phyloP scores from a whole-genome alignment of 129 eudicot species.

The Deinandra increscens region DNA sequence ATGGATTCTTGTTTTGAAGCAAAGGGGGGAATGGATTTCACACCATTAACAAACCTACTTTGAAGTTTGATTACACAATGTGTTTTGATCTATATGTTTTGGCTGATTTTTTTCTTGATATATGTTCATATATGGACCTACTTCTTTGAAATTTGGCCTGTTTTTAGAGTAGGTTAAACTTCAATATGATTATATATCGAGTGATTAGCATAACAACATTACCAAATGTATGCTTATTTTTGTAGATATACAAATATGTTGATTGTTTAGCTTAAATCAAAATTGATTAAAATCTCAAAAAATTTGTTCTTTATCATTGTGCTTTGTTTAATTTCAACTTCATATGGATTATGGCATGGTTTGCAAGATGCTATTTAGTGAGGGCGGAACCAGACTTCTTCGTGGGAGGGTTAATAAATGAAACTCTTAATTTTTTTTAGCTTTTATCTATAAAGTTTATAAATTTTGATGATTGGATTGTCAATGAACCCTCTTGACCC shows the following conservation, averaged over 20 bases:
- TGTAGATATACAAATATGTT: background rate
- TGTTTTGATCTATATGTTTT: slow-evolving; percentile 30
- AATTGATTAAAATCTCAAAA: background rate
- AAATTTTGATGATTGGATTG: no score
- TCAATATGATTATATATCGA: background rate
- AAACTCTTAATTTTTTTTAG: no score
- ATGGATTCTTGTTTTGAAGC: slow-evolving; percentile 10
- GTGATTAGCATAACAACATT: slow-evolving; percentile 8
- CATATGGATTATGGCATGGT: background rate
- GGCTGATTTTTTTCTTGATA: background rate
- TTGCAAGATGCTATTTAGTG: background rate
- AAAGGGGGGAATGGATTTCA: slow-evolving; percentile 4
- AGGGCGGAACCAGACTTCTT: no score
- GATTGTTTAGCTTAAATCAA: slow-evolving; percentile 14
- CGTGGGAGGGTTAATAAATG: no score
- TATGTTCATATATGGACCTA: background rate
- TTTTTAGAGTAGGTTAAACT: slow-evolving; percentile 5
- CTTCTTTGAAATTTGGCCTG: background rate
- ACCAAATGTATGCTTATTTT: background rate
- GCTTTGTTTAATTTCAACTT: background rate
- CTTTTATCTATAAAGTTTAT: no score
- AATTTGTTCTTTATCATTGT: slow-evolving; percentile 13
- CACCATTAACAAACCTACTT: slow-evolving; percentile 10
- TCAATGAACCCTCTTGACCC: no score
- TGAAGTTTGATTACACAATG: slow-evolving; percentile 29